phyloP scores from a whole-genome alignment of 805 yeast species.

The Ascoidea tarda region DNA sequence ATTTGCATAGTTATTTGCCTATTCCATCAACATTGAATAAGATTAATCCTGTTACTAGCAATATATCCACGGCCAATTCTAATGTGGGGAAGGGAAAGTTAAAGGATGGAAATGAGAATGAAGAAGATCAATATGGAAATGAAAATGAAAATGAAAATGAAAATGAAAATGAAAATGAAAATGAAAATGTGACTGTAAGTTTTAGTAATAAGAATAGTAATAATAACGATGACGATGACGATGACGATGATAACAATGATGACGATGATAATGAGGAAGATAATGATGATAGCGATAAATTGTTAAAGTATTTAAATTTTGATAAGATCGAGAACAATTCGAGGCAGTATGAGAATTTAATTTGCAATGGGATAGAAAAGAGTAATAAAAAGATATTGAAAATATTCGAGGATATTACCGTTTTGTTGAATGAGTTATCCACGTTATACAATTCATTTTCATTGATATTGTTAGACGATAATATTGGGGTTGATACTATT shows the following conservation, averaged over 20 bases:
- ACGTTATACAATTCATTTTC: conserved; percentile 8
- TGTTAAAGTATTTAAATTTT: too few species aligned
- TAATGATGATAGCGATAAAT: not conserved
- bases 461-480: not conserved
- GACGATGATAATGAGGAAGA: not conserved
- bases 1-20: conserved; percentile 7
- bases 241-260: not conserved
- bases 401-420: conserved; percentile 5
- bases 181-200: not conserved
- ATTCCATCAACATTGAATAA: conserved; percentile 2
- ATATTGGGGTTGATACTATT: not conserved
- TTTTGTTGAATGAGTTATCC: conserved; percentile 6
- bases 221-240: not conserved
- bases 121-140: not conserved
- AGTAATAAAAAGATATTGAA: conserved; percentile 5
- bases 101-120: not conserved
- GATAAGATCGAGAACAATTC: not conserved
- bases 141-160: not conserved
- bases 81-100: not conserved
- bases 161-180: not conserved
- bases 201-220: not conserved
- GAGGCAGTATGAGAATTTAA: conserved; percentile 2
- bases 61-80: not conserved
- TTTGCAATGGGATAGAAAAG: conserved; percentile 6
- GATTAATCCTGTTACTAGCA: not conserved